Evolutionary conservation across 1,284 basidiomycete genomes (phyloP), one percentile per base, ranked within the genome.

Genomic region (Cryptococcus amylolentus): DNA sequence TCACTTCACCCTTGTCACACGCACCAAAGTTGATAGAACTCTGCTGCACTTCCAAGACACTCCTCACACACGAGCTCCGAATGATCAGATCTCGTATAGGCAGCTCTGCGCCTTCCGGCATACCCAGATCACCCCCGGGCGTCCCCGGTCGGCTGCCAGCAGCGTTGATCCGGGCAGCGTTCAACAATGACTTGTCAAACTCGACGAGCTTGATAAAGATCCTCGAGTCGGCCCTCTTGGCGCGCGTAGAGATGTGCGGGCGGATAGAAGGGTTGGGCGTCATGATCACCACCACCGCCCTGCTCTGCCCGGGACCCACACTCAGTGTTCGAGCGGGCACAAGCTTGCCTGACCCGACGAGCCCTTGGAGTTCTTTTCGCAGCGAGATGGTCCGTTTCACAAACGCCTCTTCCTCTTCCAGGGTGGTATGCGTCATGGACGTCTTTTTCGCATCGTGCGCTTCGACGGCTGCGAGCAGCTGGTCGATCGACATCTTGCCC

Each of bases 11-110:
- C 65, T 80, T 80, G 49, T 81, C 79, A 62, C 80, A 76, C n/a
- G 74, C 71, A 1, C 80, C 80, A 65, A 81, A 81, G 65, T 81
- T 81, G 77, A 81, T 80, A 54, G 77, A 77, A 48, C 76, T 77
- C 71, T 81, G 80, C 44, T 79, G 79, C 14, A 81, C 75, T 61
- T 81, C 80, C 39, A 81, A 66, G 39, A 79, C 70, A 44, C 72
- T 77, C 35, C 79, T 67, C 44, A 80, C 79, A 39, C 77, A 77
- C 26, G 72, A 78, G 54, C 76, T 75, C 31, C 78, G 63, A 50
- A 81, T 73, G 61, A 81, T 77, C 41, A 81, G 66, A 57, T 81
- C 80, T n/a, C 80, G 69, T 8, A 81, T 77, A 3, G 80, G 80
- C 47, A 81, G 64, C 54, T 80, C 78, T 10, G 70, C 66, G 49